A percentile compares a stretch with the other conserved stretches of the same genome.
Conservation (phyloP, 1,284 basidiomycete species). For the Cryptococcus maquisensis region DNA sequence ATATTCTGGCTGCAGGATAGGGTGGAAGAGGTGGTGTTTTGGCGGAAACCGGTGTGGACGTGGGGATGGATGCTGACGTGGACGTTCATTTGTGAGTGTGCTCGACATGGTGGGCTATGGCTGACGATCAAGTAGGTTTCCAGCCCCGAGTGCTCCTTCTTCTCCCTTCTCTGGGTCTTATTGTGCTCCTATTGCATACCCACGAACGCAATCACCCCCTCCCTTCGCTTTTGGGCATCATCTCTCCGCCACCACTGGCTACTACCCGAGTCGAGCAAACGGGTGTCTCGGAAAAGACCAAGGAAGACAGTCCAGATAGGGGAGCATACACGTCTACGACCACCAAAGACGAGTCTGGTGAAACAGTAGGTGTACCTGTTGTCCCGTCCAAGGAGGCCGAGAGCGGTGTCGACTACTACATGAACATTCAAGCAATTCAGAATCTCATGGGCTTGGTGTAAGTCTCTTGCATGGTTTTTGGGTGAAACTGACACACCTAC, state of each 20-base stretch:
- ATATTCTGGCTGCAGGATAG: slow-evolving; percentile 49
- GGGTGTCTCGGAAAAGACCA: not conserved
- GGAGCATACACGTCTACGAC: slow-evolving; percentile 12
- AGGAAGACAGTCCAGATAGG: not conserved
- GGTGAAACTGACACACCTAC: not conserved
- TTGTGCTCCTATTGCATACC: slow-evolving; percentile 39
- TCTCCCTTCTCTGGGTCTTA: slow-evolving; percentile 35
- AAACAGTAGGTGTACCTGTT: slow-evolving; percentile 23
- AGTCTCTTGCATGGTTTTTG: slow-evolving; percentile 9
- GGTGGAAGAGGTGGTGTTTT: slow-evolving; percentile 49
- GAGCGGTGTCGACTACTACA: slow-evolving; percentile 46
- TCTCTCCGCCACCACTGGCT: slow-evolving; percentile 9
- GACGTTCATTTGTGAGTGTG: slow-evolving; percentile 46
- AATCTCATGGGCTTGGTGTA: slow-evolving; percentile 49
- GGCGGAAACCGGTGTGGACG: slow-evolving; percentile 48
- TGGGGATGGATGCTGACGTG: slow-evolving; percentile 45
- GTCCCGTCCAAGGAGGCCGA: slow-evolving; percentile 44
- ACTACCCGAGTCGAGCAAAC: slow-evolving; percentile 7
- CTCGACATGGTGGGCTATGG: not conserved
- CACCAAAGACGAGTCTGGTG: slow-evolving; percentile 17
- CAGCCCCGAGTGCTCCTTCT: slow-evolving; percentile 44
- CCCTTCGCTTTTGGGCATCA: slow-evolving; percentile 34
- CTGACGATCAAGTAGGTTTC: slow-evolving; percentile 33
- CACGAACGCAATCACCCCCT: slow-evolving; percentile 36
- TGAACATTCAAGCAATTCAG: slow-evolving; percentile 51